A percentile compares a stretch with the other conserved stretches of the same genome.
Conservation (phyloP, 208 protist species). For the Trypanosoma brucei region DNA sequence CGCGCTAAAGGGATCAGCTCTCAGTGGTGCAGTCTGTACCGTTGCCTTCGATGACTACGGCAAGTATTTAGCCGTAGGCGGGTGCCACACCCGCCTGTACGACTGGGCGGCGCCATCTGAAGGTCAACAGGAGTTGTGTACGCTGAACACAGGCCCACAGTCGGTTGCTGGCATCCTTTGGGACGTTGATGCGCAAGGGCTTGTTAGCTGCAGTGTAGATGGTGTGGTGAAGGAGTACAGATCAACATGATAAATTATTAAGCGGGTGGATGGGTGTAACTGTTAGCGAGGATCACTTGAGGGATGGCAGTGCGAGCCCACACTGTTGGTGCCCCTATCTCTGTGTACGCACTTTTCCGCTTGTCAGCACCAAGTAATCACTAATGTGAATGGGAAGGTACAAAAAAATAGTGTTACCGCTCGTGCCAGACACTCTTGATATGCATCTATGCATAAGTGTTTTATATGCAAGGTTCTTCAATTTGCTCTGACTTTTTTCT, state of each 20-base stretch:
- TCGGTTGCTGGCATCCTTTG: constrained; percentile 41
- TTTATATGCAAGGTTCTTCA: no score
- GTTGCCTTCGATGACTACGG: constrained; percentile 42
- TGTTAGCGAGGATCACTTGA: not conserved
- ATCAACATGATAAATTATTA: constrained; percentile 1
- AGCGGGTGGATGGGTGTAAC: not conserved
- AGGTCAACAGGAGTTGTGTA: constrained; percentile 6
- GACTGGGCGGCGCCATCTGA: constrained; percentile 15
- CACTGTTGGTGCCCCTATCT: no score
- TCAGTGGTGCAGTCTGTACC: constrained; percentile 7
- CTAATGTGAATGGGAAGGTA: no score
- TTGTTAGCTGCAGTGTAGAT: constrained; percentile 42
- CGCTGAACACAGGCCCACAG: constrained; percentile 15
- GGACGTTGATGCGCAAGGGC: constrained; percentile 23
- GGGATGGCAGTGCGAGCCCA: not conserved
- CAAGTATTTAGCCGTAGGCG: constrained; percentile 28
- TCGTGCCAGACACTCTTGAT: no score
- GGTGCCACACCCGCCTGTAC: constrained; percentile 19
- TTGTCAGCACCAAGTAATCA: no score
- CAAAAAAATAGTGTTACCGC: no score
- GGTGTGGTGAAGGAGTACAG: constrained; percentile 45
- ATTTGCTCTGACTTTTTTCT: no score
- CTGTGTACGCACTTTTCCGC: no score
- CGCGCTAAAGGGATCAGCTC: constrained; percentile 2
- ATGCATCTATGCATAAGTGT: no score